These are phyloP conservation scores for Turritis glabra DNA, from an alignment of 345 rosid species.

Conservation along the genomic window DNA sequence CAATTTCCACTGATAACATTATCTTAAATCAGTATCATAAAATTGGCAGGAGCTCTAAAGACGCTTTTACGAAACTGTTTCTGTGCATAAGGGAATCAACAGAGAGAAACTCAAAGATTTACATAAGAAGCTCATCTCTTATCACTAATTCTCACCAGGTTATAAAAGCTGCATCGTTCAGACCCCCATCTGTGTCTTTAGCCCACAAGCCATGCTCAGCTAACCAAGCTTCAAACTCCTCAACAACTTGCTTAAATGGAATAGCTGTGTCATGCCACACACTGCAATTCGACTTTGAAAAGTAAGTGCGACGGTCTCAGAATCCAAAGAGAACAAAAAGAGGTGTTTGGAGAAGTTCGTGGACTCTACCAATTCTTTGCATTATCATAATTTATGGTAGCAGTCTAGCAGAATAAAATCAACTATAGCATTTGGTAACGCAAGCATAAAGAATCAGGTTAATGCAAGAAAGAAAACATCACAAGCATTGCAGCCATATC, in stretches of 20 bases:
- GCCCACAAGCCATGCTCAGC: constrained; percentile 61
- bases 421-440: not conserved
- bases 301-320: constrained; percentile 3
- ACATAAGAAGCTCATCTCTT: constrained; percentile 2
- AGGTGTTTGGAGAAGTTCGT: not conserved
- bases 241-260: constrained; percentile 72
- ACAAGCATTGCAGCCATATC: not conserved
- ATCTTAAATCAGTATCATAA: constrained; percentile 23
- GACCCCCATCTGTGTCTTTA: constrained; percentile 49
- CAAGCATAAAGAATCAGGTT: not conserved
- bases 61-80: not conserved
- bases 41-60: not conserved
- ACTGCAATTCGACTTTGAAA: constrained; percentile 45
- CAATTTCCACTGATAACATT: constrained; percentile 73
- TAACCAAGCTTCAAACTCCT: constrained; percentile 88
- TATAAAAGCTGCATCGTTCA: constrained; percentile 76
- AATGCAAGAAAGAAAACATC: not conserved
- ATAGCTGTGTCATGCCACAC: constrained; percentile 98
- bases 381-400: not conserved
- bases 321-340: not conserved
- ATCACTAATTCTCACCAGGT: constrained; percentile 64
- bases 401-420: not conserved
- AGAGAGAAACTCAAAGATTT: constrained; percentile 1
- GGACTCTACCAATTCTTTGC: constrained; percentile 2
- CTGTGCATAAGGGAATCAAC: not conserved